Base-by-base conservation (phyloP, 2,329 filamentous ascomycete species). In the Scedosporium minutisporum region DNA sequence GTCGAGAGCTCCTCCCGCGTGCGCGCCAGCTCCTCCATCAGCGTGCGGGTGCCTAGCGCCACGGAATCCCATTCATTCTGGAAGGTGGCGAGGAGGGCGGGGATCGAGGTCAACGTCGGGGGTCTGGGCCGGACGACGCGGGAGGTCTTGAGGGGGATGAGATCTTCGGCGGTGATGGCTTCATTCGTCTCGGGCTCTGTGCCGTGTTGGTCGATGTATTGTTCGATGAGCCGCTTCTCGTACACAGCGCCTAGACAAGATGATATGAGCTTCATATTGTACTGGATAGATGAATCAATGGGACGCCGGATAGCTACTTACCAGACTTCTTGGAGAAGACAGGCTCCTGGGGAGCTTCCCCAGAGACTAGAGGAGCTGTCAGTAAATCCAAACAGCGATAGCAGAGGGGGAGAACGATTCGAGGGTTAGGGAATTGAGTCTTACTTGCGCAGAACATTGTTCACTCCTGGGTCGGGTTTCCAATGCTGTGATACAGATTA, bases 31-130 rank as follows among this genome's bases (percentile, higher is more conserved):
- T 96, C 91, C 74, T 97, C 90, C 77, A 90, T 89, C 64, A 97
- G 79, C 68, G 91, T 95, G 74, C 92, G 97, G 60, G 91, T 90
- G 77, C 99, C 95, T 42, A 97, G 80, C 12, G 93, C 91, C 55
- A 97, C 79, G 7, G 93, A 88, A 73, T 99, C 95, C 95, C 95
- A 99, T 81, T 99, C 95, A 74, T 96, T 96, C 75, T 99, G 95
- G 75, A 99, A 97, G 46, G 93, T 89, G 59, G 91, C 89, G 63
- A 99, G 88, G 63, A 99, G 85, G 18, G 95, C 92, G 23, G 95
- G 95, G 71, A 99, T 96, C 44, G 95, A 99, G 62, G 95, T 97
- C 70, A 97, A 86, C 41, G 91, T 93, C 38, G 95, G 93, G 64
- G 95, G 93, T 71, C 95, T 86, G 60, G 95, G 93, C 69, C 90